phyloP scores from a whole-genome alignment of 208 protist species.

The Trypanosoma boissoni region DNA sequence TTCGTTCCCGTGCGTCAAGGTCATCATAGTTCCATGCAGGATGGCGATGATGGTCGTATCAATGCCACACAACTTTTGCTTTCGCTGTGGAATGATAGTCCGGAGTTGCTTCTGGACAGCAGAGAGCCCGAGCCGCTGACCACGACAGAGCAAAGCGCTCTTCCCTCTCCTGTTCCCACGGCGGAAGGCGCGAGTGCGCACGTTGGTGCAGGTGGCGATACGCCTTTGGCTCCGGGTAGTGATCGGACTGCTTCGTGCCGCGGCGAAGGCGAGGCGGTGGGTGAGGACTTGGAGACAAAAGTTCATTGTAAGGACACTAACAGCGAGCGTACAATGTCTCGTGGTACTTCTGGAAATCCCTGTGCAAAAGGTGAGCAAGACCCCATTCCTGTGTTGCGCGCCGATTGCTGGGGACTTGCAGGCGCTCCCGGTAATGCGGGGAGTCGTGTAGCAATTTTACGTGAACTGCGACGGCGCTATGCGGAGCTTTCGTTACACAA shows the following conservation, averaged over 20 bases:
- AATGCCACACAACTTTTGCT: conserved; percentile 47
- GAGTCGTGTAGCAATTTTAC: conserved; percentile 7
- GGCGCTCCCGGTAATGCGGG: neutral
- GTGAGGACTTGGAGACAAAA: neutral
- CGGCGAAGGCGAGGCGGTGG: neutral
- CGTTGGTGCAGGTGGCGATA: no score
- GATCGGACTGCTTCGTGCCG: no score
- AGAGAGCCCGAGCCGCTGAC: no score
- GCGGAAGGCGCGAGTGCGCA: no score
- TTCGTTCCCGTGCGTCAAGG: neutral
- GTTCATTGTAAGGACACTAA: no score
- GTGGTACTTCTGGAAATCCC: neutral
- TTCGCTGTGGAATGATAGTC: conserved; percentile 29
- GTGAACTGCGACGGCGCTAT: conserved; percentile 18
- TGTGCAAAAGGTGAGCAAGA: neutral
- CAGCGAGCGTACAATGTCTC: no score
- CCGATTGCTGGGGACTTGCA: conserved; percentile 22
- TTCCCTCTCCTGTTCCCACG: no score
- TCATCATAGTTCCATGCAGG: neutral
- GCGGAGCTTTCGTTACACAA: conserved; percentile 11
- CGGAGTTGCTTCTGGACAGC: no score
- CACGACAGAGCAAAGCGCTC: no score
- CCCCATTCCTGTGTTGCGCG: conserved; percentile 3
- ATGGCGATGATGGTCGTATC: conserved; percentile 13
- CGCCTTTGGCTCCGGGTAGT: no score